Evolutionary conservation across 305 asterid species (phyloP).

Genomic region (Solanum aculeatissimum): DNA sequence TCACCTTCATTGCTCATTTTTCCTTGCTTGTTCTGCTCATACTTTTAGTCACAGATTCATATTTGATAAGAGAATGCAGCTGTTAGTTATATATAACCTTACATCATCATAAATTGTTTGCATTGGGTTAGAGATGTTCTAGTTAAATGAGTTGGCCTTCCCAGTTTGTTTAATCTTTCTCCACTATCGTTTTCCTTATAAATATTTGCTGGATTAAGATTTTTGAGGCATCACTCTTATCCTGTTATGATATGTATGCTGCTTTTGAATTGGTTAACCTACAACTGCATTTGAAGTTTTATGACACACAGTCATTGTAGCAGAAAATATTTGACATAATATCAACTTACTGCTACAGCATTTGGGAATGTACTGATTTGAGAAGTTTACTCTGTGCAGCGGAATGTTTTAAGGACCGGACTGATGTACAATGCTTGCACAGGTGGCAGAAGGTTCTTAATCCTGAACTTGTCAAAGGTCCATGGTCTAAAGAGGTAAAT

Average conservation of each 20-base stretch:
- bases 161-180: neutral
- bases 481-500: constrained; percentile 98
- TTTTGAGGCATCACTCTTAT: neutral
- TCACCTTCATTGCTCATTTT: neutral
- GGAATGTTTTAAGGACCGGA: constrained; percentile 95
- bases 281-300: neutral
- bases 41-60: neutral
- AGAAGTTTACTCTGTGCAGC: constrained; percentile 35
- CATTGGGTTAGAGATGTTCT: neutral
- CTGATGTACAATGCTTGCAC: constrained; percentile 98
- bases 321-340: neutral
- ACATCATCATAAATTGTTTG: neutral
- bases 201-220: neutral
- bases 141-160: neutral
- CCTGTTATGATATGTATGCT: neutral
- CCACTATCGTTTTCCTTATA: neutral
- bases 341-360: neutral
- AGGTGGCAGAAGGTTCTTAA: constrained; percentile 99
- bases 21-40: neutral
- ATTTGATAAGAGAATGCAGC: neutral
- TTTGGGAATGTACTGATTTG: neutral
- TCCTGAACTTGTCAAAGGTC: constrained; percentile 99
- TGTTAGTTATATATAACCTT: neutral
- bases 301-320: neutral
- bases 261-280: neutral